Evolutionary conservation across 768 basidiomycete genomes (phyloP), one percentile per base, ranked within the genome.

Genomic region (Saitozyma sp.): DNA sequence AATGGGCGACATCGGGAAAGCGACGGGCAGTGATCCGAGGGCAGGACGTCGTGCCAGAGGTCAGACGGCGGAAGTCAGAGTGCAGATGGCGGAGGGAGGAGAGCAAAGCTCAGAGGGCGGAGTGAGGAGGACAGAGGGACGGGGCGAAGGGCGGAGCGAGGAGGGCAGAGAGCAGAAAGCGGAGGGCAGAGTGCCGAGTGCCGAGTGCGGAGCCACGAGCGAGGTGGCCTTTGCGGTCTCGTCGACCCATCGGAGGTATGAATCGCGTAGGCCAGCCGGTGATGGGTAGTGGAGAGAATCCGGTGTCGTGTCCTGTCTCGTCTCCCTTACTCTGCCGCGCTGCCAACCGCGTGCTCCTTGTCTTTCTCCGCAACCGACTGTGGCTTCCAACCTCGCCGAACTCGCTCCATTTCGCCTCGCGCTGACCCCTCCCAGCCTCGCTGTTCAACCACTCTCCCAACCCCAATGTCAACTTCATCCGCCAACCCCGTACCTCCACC

Each of bases 381-480:
- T 29, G 29, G 29, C 29, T 2, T 6, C 17, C 46, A 48, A 48
- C 6, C 46, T 48, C 14, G 17, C 46, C 17, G 3, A 19, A 48
- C n/a, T 61, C 16, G 40, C 16, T 49, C 41, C 38, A 17, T 48
- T 10, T 9, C 20, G 43, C 16, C 17, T 50, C 19, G 37, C 43
- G 29, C 29, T 29, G 5, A 29, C 29, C 29, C 29, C 2, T 29
- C 29, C 29, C 39, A 75, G 71, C 69, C 11, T 74, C 71, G 1
- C 61, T 79, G 43, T 79, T 79, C 67, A 79, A 79, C 49, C 78
- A 80, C 51, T 79, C 78, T 17, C 65, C 77, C 0, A 64, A 61
- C 1, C 79, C 79, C 0, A 80, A 79, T 61, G 76, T 79, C 53
- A 77, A 69, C 29, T 80, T 74, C 52, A 72, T 77, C 46, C 73